Conservation (phyloP, 2,329 filamentous ascomycete genomes). For the Pseudocercospora vitis region DNA sequence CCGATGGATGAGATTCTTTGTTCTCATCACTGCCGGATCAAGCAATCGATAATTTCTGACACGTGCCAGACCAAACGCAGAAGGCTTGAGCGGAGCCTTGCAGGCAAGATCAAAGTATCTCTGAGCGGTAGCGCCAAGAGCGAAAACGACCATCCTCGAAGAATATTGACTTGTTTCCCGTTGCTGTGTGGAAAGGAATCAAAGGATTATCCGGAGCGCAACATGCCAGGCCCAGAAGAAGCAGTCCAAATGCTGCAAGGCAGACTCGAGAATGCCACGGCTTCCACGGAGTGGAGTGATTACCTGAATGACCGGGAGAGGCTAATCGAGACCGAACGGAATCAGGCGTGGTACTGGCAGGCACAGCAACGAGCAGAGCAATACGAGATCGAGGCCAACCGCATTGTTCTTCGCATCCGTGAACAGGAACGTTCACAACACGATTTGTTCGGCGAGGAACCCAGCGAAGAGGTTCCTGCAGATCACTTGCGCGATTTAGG, state of each 20-base stretch:
- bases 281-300: not conserved
- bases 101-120: not conserved
- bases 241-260: not conserved
- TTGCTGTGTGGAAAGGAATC: constrained; percentile 6
- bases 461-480: constrained; percentile 45
- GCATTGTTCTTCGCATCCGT: constrained; percentile 42
- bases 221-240: constrained; percentile 12
- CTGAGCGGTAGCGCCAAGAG: not conserved
- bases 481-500: constrained; percentile 47
- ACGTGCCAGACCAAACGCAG: constrained; percentile 7
- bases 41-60: not conserved
- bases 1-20: not conserved
- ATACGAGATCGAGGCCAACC: constrained; percentile 36
- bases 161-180: constrained; percentile 14
- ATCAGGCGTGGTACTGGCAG: constrained; percentile 40
- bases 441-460: constrained; percentile 44
- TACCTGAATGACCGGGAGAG: constrained; percentile 32
- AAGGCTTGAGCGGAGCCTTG: not conserved
- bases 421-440: constrained; percentile 44
- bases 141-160: not conserved
- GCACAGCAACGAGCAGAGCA: constrained; percentile 32
- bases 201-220: not conserved
- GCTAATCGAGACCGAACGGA: constrained; percentile 37
- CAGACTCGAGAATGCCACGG: constrained; percentile 4
- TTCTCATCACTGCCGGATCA: not conserved